Conservation (phyloP, 306 rosid species). For the Bauhinia variegata region DNA sequence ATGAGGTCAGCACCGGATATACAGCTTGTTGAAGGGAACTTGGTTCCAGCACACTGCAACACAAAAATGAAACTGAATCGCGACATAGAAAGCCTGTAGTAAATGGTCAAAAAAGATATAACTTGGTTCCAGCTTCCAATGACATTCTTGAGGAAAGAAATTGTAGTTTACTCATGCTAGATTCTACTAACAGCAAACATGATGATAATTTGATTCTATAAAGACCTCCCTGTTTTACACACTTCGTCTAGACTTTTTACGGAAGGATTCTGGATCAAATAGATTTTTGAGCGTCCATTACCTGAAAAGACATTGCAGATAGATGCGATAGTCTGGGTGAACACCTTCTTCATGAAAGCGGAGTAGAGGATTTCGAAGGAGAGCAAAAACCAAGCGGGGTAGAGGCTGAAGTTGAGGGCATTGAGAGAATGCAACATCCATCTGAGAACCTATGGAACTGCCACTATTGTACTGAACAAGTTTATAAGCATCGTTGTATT, state of each 20-base stretch:
- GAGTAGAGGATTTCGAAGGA: constrained; percentile 91
- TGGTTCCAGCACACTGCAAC: constrained; percentile 84
- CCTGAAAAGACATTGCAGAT: constrained; percentile 96
- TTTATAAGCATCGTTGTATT: constrained; percentile 82
- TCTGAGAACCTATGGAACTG: constrained; percentile 67
- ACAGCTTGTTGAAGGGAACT: constrained; percentile 87
- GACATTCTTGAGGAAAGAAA: background rate
- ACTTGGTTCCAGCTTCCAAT: background rate
- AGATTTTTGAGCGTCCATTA: constrained; percentile 39
- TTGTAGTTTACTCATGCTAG: constrained; percentile 1
- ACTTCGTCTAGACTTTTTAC: too few relatives aligned
- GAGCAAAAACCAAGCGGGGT: constrained; percentile 86
- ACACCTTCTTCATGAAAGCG: constrained; percentile 94
- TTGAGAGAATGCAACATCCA: constrained; percentile 86
- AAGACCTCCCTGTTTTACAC: constrained; percentile 11
- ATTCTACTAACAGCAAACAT: too few relatives aligned
- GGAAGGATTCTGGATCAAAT: too few relatives aligned
- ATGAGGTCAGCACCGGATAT: constrained; percentile 89
- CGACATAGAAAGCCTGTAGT: constrained; percentile 31
- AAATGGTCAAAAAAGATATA: too few relatives aligned
- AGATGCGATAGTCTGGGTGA: constrained; percentile 92
- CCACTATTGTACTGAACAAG: constrained; percentile 68
- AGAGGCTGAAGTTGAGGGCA: constrained; percentile 90
- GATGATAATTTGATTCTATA: background rate
- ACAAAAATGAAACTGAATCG: constrained; percentile 35